A percentile compares a stretch with the other conserved stretches of the same genome.
These are phyloP conservation scores for Spergularia azorica DNA, from an alignment of 179 eudicot species.

Conservation along the genomic window DNA sequence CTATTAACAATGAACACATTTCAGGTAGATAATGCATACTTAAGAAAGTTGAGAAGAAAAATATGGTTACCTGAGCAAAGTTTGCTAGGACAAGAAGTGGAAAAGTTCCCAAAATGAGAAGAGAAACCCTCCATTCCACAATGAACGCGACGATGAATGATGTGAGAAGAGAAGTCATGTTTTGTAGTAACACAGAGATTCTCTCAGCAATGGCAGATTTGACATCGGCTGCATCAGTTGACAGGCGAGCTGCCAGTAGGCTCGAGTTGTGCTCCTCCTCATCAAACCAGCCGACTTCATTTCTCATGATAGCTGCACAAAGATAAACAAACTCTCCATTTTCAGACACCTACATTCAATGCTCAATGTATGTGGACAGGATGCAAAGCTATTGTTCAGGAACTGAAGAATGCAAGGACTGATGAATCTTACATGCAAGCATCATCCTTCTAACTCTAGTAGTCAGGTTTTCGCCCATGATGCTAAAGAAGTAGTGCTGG, in stretches of 20 bases:
- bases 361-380: not conserved
- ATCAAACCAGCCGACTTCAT: constrained; percentile 99
- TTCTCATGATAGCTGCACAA: constrained; percentile 78
- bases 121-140: constrained; percentile 98
- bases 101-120: constrained; percentile 90
- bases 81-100: constrained; percentile 97
- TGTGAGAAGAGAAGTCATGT: constrained; percentile 98
- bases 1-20: not conserved
- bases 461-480: constrained; percentile 99
- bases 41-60: not conserved
- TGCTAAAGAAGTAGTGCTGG: constrained; percentile 98
- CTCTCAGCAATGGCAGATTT: constrained; percentile 99
- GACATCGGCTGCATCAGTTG: constrained; percentile 97
- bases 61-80: constrained; percentile 84
- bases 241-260: constrained; percentile 90
- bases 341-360: not conserved
- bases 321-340: not conserved
- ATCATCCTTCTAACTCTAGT: constrained; percentile 98
- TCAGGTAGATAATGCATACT: not conserved
- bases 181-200: constrained; percentile 93
- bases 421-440: constrained; percentile 74
- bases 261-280: constrained; percentile 99
- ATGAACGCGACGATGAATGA: constrained; percentile 98
- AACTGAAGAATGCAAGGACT: not conserved
- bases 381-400: not conserved